A percentile compares a stretch with the other conserved stretches of the same genome.
These are phyloP conservation scores for Nepenthes gracilis DNA, from an alignment of 148 eudicot genomes.

Conservation along the genomic window DNA sequence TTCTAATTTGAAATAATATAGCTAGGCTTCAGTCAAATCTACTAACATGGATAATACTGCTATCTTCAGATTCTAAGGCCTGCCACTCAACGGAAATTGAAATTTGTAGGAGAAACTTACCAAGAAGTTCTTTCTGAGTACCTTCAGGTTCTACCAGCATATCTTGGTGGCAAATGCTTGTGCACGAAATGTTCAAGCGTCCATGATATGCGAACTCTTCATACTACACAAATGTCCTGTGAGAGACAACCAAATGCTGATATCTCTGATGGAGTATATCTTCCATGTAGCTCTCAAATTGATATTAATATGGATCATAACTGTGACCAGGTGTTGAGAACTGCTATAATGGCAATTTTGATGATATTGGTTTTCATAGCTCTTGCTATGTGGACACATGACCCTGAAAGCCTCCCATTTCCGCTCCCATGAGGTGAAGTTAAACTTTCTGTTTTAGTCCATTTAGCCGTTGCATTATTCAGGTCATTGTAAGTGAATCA, in stretches of 20 bases:
- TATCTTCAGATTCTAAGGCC: conserved; percentile 60
- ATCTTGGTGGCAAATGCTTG: conserved; percentile 64
- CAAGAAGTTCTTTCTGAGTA: conserved; percentile 38
- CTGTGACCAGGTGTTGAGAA: conserved; percentile 29
- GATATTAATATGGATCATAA: conserved; percentile 18
- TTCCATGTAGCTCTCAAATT: conserved; percentile 16
- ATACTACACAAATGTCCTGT: conserved; percentile 6
- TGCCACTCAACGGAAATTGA: conserved; percentile 55
- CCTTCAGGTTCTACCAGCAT: conserved; percentile 50
- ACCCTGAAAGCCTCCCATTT: conserved; percentile 31
- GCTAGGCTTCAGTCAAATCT: background rate
- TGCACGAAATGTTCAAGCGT: conserved; percentile 48
- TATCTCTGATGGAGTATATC: conserved; percentile 11
- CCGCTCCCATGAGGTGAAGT: conserved; percentile 14
- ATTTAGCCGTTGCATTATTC: background rate
- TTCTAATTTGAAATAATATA: too few relatives aligned
- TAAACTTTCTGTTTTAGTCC: background rate
- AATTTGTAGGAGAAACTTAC: conserved; percentile 50
- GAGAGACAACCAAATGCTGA: conserved; percentile 12
- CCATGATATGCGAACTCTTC: conserved; percentile 7
- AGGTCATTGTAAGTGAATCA: background rate
- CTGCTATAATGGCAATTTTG: conserved; percentile 62
- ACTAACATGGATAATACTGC: background rate
- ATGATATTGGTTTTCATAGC: conserved; percentile 53
- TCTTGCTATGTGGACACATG: conserved; percentile 36